Base-by-base conservation (phyloP, 257 asterid genomes). In the Schizonepeta tenuifolia region DNA sequence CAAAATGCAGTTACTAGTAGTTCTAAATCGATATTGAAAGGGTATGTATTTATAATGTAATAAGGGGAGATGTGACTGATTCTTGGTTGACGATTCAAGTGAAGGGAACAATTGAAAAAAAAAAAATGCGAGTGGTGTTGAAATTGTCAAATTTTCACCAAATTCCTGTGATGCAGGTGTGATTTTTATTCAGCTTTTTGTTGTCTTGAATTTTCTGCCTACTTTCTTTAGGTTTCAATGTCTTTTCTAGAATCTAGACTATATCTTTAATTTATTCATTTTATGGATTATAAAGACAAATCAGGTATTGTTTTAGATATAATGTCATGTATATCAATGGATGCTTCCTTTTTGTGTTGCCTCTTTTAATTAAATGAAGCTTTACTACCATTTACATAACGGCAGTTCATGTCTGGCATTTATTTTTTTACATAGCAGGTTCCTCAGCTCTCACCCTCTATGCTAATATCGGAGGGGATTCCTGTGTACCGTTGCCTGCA, bases 401-500 rank as follows among this genome's bases (percentile, higher is more conserved):
- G 50, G 57, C 41, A 14, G 49, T 41, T 26, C 22, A 31, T 62
- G 22, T 10, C 14, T 9, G 8, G 36, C 67, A 33, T 54, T 56
- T 64, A 61, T 73, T 79, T 72, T 57, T 61, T 49, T 74, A 41
- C 61, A 1, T 40, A 17, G 64, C 91, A 95, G 99, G 87, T 78
- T 50, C 36, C 79, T 76, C 98, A 87, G 70, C 64, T 95, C 67
- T 81, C 97, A 28, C 95, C 97, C 64, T 85, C 90, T 57, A 58
- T 79, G 69, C 85, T 88, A 64, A 73, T 54, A 40, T 74, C 91
- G 2, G 87, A 87, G 83, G 97, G 95, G 17, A 82, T 90, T 67
- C 96, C 97, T 36, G 92, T 91, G 56, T 95, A 81, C 71, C 93
- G 96, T 21, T 95, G 98, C 54, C 79, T 88, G 78, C 99, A 89